Evolutionary conservation across 228 moss, liverwort and hornwort species (phyloP).

Genomic region (Sphagnum fallax): DNA sequence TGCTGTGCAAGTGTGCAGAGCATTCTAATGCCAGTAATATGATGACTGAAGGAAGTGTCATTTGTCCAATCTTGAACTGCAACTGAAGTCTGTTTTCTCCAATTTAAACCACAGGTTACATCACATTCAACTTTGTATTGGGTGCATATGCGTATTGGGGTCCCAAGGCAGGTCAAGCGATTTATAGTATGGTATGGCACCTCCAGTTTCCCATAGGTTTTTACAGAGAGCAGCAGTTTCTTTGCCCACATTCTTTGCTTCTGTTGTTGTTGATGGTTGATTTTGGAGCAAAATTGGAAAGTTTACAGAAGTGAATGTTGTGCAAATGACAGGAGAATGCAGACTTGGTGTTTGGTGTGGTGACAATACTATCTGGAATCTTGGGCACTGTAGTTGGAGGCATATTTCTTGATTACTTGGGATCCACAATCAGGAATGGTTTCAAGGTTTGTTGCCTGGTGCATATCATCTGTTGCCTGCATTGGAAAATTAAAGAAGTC

Average conservation of each 20-base stretch:
- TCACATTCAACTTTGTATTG: slow-evolving; percentile 66
- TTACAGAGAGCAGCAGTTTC: too few relatives aligned
- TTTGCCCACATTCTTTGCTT: too few relatives aligned
- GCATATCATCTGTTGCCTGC: not conserved
- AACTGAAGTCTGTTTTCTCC: too few relatives aligned
- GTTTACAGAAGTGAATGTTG: not conserved
- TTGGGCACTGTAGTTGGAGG: slow-evolving; percentile 72
- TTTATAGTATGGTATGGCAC: slow-evolving; percentile 47
- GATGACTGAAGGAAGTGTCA: too few relatives aligned
- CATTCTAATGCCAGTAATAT: too few relatives aligned
- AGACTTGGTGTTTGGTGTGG: slow-evolving; percentile 65
- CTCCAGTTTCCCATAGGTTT: not conserved
- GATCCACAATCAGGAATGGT: slow-evolving; percentile 60
- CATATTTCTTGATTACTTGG: slow-evolving; percentile 52
- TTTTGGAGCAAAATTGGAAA: too few relatives aligned
- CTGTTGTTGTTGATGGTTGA: too few relatives aligned
- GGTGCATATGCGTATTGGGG: slow-evolving; percentile 91
- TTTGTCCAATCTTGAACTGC: too few relatives aligned
- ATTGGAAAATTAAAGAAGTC: not conserved
- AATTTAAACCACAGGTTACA: slow-evolving; percentile 37
- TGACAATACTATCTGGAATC: slow-evolving; percentile 73
- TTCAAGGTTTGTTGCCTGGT: slow-evolving; percentile 31
- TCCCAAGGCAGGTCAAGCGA: slow-evolving; percentile 76
- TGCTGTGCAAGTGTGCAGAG: too few relatives aligned
- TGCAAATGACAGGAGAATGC: slow-evolving; percentile 46